Evolutionary conservation across 2,329 filamentous ascomycete genomes (phyloP).

Genomic region (Trichophyton benhamiae): DNA sequence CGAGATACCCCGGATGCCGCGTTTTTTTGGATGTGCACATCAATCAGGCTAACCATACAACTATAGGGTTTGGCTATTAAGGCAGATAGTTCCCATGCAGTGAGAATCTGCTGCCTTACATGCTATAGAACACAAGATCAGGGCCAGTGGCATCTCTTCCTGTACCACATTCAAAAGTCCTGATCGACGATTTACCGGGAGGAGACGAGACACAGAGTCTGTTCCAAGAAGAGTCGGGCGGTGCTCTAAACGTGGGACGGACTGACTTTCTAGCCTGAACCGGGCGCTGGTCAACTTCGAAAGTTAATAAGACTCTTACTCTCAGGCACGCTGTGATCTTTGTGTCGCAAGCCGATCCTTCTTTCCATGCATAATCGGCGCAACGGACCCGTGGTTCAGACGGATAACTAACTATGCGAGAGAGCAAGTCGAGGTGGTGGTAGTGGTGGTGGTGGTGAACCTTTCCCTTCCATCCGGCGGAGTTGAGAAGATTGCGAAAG

Average conservation of each 20-base stretch:
- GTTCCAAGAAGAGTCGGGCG: background rate
- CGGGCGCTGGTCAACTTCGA: background rate
- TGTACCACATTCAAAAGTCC: background rate
- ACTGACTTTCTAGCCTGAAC: background rate
- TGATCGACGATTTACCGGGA: background rate
- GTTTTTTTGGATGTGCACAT: background rate
- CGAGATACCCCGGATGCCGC: background rate
- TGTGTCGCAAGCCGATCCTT: conserved; percentile 2
- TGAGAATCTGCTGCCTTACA: conserved; percentile 1
- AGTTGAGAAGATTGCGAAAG: background rate
- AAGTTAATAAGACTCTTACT: background rate
- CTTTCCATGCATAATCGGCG: background rate
- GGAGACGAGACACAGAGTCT: background rate
- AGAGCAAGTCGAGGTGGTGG: too few relatives aligned
- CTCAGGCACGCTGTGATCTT: background rate
- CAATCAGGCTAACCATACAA: background rate
- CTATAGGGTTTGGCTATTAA: background rate
- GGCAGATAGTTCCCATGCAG: background rate
- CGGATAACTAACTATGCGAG: background rate
- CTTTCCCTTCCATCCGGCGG: background rate
- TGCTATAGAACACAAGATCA: background rate
- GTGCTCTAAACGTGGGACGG: background rate
- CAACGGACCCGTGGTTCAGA: background rate
- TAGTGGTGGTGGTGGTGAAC: background rate
- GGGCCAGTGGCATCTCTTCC: background rate